Base-by-base conservation (phyloP, 768 basidiomycete species). In the Mycena belliarum region DNA sequence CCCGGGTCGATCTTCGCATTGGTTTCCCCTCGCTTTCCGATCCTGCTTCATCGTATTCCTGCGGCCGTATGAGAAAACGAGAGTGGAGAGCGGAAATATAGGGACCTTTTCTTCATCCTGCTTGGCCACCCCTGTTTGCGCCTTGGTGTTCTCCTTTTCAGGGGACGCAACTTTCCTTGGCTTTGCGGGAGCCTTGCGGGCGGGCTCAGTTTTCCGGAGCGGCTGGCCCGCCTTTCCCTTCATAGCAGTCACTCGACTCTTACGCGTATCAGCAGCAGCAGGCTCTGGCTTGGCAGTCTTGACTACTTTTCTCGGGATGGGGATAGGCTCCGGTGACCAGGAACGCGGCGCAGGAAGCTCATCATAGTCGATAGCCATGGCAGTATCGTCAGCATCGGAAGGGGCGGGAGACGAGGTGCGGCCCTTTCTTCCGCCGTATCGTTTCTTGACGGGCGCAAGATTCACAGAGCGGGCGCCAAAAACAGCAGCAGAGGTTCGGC, bases 291-390 rank as follows among this genome's bases (percentile, higher is more conserved):
- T 60, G 26, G 23, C 46, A 12, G 33, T 26, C 54, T 58, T 52
- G 18, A 37, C 21, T 9, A 33, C 38, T 28, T 49, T 50, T 25
- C 23, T n/a, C 23, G 35, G 48, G 33, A 40, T 37, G 4, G 49
- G 51, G 16, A 37, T 37, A 23, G 29, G 40, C 11, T 16, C 18
- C 20, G 43, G 45, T n/a, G n/a, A n/a, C n/a, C n/a, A n/a, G 12
- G 47, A 55, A 40, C 16, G 63, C 40, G 61, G 49, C 10, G 63
- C 63, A 24, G 73, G 72, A 44, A 71, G 66, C 45, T 70, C 70
- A 44, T 76, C 74, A 37, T 70, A 72, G 53, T 76, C 69, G 33
- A 72, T 52, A 20, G 32, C 41, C 58, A 63, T 60, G n/a, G 56
- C 62, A 42, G 43, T 51, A 37, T 54, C 62, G 43, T 32, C 29